Evolutionary conservation across 208 protist species (phyloP), one percentile per base, ranked within the genome.

Genomic region (Lotmaria passim): DNA sequence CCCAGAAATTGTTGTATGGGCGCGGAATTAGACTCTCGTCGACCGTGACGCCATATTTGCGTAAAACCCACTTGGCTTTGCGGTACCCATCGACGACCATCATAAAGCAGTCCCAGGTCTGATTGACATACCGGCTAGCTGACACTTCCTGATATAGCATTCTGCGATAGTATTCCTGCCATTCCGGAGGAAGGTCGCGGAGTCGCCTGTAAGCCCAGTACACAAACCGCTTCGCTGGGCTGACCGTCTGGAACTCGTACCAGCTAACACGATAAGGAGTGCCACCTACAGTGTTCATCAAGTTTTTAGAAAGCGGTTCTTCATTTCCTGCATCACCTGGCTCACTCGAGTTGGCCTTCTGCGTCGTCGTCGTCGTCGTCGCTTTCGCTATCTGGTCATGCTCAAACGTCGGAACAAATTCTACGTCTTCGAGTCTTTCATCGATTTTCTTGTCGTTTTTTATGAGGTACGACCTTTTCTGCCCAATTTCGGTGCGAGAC

Each of bases 1-100:
- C 91, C 87, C 88, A 96, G 70, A 96, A 96, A 78, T 96, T 94
- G 60, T 94, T 94, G 75, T 96, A 96, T 3, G 91, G 91, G 26
- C 73, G 75, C 17, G 85, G 91, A 67, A 96, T 96, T 14, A 90
- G 75, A 53, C 64, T 86, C 62, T 93, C 87, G 60, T 96, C 91
- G 24, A 93, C 71, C 30, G 62, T 38, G 0, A 94, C 69, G 50
- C 80, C 79, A 60, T 92, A 96, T 60, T 96, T 96, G 28, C 81
- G 74, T 33, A 96, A 65, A 10, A 96, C 84, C 91, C 91, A 96
- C 59, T 94, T 96, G 6, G 66, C 74, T 43, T 96, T 96, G 17
- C 83, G 64, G 64, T 96, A 96, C 2, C 91, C 91, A 65, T 96
- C 89, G 0, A 96, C 88, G 39, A 96, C 87, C 85, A 94, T 91